phyloP scores from a whole-genome alignment of 1,284 basidiomycete genomes.

The Pseudozyma sp. region DNA sequence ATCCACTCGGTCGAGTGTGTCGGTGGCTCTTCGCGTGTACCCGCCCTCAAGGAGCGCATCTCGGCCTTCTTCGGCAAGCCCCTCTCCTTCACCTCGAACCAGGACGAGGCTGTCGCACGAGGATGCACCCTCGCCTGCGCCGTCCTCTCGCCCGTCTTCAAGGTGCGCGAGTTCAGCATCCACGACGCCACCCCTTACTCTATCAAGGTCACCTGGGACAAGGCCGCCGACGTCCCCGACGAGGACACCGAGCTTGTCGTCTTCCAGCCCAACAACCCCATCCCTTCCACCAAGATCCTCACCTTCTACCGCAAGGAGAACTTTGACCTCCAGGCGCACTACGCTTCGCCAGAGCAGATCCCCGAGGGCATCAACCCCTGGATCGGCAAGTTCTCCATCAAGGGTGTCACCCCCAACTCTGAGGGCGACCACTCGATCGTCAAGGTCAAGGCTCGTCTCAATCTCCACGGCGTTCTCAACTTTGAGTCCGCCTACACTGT shows the following conservation, averaged over 20 bases:
- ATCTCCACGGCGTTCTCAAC: constrained; percentile 67
- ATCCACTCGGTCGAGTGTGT: constrained; percentile 67
- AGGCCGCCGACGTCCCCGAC: constrained; percentile 66
- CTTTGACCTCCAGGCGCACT: constrained; percentile 65
- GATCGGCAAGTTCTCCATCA: constrained; percentile 65
- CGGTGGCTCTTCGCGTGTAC: constrained; percentile 67
- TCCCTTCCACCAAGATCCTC: constrained; percentile 68
- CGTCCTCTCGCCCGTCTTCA: constrained; percentile 68
- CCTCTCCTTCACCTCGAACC: constrained; percentile 67
- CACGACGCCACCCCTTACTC: constrained; percentile 67
- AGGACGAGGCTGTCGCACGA: constrained; percentile 67
- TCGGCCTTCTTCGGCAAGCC: constrained; percentile 58
- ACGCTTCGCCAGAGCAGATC: constrained; percentile 58
- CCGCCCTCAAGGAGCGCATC: constrained; percentile 66
- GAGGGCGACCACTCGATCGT: constrained; percentile 68
- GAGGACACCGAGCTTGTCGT: constrained; percentile 68
- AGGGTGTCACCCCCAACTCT: constrained; percentile 66
- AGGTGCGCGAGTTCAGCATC: constrained; percentile 66
- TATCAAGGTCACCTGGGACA: constrained; percentile 69
- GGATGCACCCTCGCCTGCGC: constrained; percentile 68
- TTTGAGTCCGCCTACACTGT: constrained; percentile 67
- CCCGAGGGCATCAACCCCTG: constrained; percentile 65
- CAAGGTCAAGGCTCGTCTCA: constrained; percentile 68
- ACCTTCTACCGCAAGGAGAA: constrained; percentile 69
- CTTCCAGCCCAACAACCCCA: constrained; percentile 68